Base-by-base conservation (phyloP, 768 basidiomycete species). In the Lanmaoa pseudosensibilis region DNA sequence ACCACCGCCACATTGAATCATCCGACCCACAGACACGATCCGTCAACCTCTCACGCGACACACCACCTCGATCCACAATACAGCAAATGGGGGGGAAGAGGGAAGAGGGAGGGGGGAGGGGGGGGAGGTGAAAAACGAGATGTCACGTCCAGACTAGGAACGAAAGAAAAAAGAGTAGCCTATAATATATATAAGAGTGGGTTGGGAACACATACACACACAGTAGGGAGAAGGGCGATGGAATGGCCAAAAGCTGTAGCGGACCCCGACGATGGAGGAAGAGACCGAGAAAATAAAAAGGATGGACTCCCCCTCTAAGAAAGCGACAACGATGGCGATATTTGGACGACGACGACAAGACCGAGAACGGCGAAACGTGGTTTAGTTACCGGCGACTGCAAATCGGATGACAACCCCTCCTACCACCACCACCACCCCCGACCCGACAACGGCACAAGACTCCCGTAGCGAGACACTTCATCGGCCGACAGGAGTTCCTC, bases 181-280 rank as follows among this genome's bases (percentile, higher is more conserved):
- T 61, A 63, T 51, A 66, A 67, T 68, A 67, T 68, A 72, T 72
- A 71, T 73, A 73, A 61, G 46, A 54, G n/a, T 33, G 25, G 54
- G 57, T 55, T 46, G 57, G 56, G 50, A 63, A 69, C 62, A 66
- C 62, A 57, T 61, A 67, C 60, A 68, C 57, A 60, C 60, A 62
- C 43, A 52, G 19, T 43, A 41, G 27, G 13, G 32, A 41, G 50
- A 36, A 50, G 55, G 53, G 53, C 27, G 38, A 57, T 48, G 51
- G 50, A 27, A 54, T 9, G 57, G 46, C 49, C 45, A 54, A 55
- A 57, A 52, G 59, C 50, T 49, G 59, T 50, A 64, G 60, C 41
- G 55, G 34, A 46, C 61, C 56, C 53, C 58, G 51, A 49, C n/a
- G 46, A 48, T 11, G 40, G 53, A 25, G 37, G 50, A 63, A 63